These are phyloP conservation scores for Rhododendron molle DNA, from an alignment of 148 eudicot species.

Conservation along the genomic window DNA sequence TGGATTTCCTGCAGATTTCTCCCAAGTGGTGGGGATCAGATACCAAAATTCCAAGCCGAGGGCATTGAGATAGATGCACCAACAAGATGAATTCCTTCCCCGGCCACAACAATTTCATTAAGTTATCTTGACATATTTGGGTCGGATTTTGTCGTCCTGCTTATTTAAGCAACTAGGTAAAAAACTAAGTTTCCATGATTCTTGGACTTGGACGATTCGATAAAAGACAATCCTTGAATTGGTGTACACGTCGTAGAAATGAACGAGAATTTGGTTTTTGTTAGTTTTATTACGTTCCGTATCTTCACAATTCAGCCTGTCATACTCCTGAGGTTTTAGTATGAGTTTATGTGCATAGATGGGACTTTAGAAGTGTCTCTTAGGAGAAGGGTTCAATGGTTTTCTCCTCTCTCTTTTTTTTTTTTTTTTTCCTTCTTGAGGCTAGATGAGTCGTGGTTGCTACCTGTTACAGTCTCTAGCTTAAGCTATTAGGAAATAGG, in stretches of 20 bases:
- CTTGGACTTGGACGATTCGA: neutral
- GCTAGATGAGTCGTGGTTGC: neutral
- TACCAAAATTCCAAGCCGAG: conserved; percentile 16
- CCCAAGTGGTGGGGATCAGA: conserved; percentile 35
- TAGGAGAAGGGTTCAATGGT: neutral
- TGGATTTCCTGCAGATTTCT: conserved; percentile 19
- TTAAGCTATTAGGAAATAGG: neutral
- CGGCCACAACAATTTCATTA: neutral
- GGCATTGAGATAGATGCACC: conserved; percentile 24
- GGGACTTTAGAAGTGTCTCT: neutral
- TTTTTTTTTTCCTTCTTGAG: neutral
- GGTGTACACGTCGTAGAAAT: neutral
- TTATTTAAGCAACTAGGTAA: neutral
- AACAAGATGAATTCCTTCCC: conserved; percentile 16
- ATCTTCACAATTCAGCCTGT: neutral
- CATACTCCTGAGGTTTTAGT: neutral
- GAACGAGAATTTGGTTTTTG: neutral
- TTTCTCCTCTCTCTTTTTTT: neutral
- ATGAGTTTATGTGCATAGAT: neutral
- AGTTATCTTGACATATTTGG: conserved; percentile 17
- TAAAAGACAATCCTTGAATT: neutral
- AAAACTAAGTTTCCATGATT: neutral
- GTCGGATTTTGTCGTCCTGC: conserved; percentile 12
- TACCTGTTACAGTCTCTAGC: neutral
- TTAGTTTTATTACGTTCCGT: neutral